Evolutionary conservation across 345 rosid genomes (phyloP), one percentile per base, ranked within the genome.

Genomic region (Microthlaspi erraticum): DNA sequence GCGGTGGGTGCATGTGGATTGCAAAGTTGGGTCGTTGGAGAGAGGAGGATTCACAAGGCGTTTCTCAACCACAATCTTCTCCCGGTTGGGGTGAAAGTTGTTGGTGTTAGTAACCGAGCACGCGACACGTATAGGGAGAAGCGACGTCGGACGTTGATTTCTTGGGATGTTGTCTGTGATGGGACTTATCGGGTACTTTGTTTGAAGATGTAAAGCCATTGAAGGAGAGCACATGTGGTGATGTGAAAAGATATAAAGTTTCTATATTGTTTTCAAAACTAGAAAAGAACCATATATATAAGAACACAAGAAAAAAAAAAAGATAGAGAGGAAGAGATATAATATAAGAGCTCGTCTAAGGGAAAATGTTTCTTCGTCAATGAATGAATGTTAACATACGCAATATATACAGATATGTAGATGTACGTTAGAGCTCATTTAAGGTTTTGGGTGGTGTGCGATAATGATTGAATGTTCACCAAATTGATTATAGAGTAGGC

Each of bases 1-100:
- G 6, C 91, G 87, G 71, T 93, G 97, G 8, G 81, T 33, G 94
- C 87, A 85, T 6, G 96, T 86, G 3, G 98, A 93, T 48, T 80
- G 79, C 74, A 87, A 72, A 51, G 66, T 18, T n/a, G 83, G 83
- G 71, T 89, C 97, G 37, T 83, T 73, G 49, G 57, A 65, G 12
- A 43, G n/a, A 10, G 86, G 87, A 70, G 72, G 73, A 38, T 46
- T 59, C 6, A 43, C 74, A 12, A 59, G 68, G 59, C 43, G 61
- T 17, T 80, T 61, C 33, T 66, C 38, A 42, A 71, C 17, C 43
- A 78, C 50, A 16, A 55, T 79, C 74, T 71, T 19, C 38, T 69
- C 80, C 56, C 42, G 73, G 48, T 54, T 58, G 29, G 81, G 79
- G 44, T 53, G 57, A 34, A 77, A 53, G 36, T 77, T 71, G 71